These are phyloP conservation scores for Westerdykella ornata DNA, from an alignment of 2,329 filamentous ascomycete species.

Conservation along the genomic window DNA sequence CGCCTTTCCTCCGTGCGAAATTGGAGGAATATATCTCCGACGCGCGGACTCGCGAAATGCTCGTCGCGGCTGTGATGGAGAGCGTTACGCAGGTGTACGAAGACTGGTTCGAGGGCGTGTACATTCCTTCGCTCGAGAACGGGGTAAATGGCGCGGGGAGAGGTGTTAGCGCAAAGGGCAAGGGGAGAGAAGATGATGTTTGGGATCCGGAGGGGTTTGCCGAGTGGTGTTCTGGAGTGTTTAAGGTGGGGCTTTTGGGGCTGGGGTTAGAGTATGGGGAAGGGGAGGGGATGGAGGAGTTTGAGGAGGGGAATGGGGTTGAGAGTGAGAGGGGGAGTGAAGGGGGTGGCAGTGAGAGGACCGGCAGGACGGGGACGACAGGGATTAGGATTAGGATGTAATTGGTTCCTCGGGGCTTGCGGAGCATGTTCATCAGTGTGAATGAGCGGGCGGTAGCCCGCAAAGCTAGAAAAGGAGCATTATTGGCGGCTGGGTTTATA, in stretches of 20 bases:
- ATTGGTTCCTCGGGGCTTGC: neutral
- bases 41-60: slow-evolving; percentile 57
- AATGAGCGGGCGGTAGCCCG: too few relatives aligned
- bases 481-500: too few relatives aligned
- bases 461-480: too few relatives aligned
- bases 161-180: slow-evolving; percentile 44
- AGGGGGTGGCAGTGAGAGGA: slow-evolving; percentile 15
- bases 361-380: slow-evolving; percentile 21
- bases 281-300: slow-evolving; percentile 16
- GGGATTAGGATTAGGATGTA: slow-evolving; percentile 29
- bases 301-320: slow-evolving; percentile 23
- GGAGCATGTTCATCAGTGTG: too few relatives aligned
- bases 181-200: slow-evolving; percentile 54
- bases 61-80: slow-evolving; percentile 60
- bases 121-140: slow-evolving; percentile 27
- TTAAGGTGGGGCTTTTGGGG: slow-evolving; percentile 47
- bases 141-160: slow-evolving; percentile 18
- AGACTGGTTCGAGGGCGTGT: slow-evolving; percentile 54
- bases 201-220: slow-evolving; percentile 60
- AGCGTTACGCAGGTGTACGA: slow-evolving; percentile 58
- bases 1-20: slow-evolving; percentile 49
- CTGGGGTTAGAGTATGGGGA: slow-evolving; percentile 19
- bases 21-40: slow-evolving; percentile 60
- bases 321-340: slow-evolving; percentile 5
- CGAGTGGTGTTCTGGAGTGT: slow-evolving; percentile 56